phyloP scores from a whole-genome alignment of 495 filamentous ascomycete genomes.

The Neurospora sp. region DNA sequence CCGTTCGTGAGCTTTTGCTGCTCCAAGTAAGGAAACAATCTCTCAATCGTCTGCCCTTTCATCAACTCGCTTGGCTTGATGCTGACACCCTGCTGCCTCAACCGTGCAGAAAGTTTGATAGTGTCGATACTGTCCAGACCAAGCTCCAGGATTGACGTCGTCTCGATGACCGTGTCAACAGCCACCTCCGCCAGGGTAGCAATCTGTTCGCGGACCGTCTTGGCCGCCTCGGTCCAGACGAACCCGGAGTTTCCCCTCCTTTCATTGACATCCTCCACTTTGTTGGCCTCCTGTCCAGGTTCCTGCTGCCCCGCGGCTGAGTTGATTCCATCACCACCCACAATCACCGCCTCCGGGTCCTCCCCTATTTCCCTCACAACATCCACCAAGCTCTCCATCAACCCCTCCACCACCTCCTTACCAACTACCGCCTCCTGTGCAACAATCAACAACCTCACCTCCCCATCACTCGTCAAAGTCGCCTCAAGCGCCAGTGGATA shows the following conservation, averaged over 20 bases:
- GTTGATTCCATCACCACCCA: not conserved
- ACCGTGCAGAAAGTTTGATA: constrained; percentile 55
- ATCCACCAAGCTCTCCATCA: constrained; percentile 34
- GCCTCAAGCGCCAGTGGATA: constrained; percentile 72
- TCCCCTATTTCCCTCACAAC: constrained; percentile 14
- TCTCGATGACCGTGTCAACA: constrained; percentile 35
- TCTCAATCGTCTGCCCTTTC: constrained; percentile 51
- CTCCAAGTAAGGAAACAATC: not conserved
- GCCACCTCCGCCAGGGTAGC: constrained; percentile 46
- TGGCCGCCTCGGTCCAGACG: constrained; percentile 43
- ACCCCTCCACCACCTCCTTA: constrained; percentile 10
- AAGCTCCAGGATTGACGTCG: constrained; percentile 51
- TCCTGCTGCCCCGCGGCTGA: not conserved
- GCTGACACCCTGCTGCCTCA: constrained; percentile 48
- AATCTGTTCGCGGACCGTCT: constrained; percentile 46
- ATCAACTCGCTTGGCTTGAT: constrained; percentile 60
- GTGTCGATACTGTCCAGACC: constrained; percentile 62
- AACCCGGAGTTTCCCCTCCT: constrained; percentile 18
- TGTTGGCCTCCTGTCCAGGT: not conserved
- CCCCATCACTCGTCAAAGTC: constrained; percentile 34
- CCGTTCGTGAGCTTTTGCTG: not conserved
- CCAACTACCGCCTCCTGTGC: constrained; percentile 35
- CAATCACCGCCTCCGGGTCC: not conserved
- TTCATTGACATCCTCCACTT: not conserved
- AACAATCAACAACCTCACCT: constrained; percentile 44